These are phyloP conservation scores for Fusarium sp. DNA, from an alignment of 2,329 filamentous ascomycete genomes.

Conservation along the genomic window DNA sequence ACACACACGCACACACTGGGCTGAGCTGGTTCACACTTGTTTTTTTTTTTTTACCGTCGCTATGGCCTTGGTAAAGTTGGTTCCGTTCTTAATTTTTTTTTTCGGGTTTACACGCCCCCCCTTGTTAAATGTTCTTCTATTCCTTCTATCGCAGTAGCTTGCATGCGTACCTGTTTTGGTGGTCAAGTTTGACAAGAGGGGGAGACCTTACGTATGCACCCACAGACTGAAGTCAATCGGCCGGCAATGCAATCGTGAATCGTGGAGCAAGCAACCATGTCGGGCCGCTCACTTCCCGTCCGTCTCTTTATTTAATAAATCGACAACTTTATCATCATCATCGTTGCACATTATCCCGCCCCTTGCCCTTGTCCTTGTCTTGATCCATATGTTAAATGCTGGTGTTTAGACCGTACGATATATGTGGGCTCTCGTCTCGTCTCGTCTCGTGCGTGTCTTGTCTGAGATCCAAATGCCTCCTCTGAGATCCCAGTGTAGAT, in stretches of 20 bases:
- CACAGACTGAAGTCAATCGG: not conserved
- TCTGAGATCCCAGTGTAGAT: slow-evolving; percentile 27
- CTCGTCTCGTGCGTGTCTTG: not conserved
- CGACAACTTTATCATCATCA: not conserved
- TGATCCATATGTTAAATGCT: not conserved
- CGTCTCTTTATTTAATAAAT: not conserved
- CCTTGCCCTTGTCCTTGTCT: slow-evolving; percentile 21
- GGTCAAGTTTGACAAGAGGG: slow-evolving; percentile 2
- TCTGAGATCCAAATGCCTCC: not conserved
- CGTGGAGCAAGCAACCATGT: not conserved
- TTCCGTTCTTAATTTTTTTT: slow-evolving; percentile 8
- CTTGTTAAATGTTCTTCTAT: slow-evolving; percentile 15
- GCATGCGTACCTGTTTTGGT: slow-evolving; percentile 2
- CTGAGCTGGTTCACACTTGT: slow-evolving; percentile 5
- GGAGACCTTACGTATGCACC: not conserved
- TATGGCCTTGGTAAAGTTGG: slow-evolving; percentile 29
- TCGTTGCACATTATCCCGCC: not conserved
- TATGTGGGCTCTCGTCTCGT: slow-evolving; percentile 25
- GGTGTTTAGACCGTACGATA: slow-evolving; percentile 12
- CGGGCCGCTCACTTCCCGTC: not conserved
- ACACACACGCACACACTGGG: slow-evolving; percentile 21
- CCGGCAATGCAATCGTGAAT: not conserved
- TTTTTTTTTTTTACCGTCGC: slow-evolving; percentile 15
- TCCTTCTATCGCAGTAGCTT: slow-evolving; percentile 24
- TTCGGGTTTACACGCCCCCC: slow-evolving; percentile 29